Evolutionary conservation across 305 asterid species (phyloP).

Genomic region (Rubia peregrina): DNA sequence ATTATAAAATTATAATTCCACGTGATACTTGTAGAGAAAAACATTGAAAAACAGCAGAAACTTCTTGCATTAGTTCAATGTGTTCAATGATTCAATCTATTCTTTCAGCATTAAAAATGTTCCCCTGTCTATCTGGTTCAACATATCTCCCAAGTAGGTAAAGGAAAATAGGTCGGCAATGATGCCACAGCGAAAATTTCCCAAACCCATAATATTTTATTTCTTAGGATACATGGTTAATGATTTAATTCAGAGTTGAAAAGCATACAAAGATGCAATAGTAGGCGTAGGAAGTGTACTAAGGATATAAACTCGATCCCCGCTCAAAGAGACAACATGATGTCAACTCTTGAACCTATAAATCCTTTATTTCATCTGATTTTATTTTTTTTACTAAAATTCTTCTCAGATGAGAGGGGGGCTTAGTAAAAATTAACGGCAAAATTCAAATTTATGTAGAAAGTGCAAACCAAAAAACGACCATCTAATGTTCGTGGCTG

Average conservation of each 20-base stretch:
- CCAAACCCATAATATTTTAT: not conserved
- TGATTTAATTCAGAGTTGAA: not conserved
- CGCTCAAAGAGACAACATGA: not conserved
- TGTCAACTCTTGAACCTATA: too few species aligned
- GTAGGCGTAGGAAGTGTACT: not conserved
- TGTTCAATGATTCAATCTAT: not conserved
- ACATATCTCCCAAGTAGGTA: not conserved
- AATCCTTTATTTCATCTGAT: too few species aligned
- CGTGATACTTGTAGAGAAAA: not conserved
- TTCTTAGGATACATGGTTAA: not conserved
- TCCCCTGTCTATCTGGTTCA: not conserved
- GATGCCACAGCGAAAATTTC: not conserved
- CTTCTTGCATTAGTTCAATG: not conserved
- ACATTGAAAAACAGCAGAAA: not conserved
- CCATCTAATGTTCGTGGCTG: constrained; percentile 15
- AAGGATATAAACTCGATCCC: not conserved
- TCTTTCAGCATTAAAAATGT: not conserved
- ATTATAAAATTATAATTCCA: not conserved
- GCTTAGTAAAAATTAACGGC: too few species aligned
- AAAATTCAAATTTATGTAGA: constrained; percentile 7
- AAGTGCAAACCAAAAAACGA: constrained; percentile 10
- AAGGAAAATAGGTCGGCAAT: not conserved
- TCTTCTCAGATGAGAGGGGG: not conserved
- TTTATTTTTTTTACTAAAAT: too few species aligned
- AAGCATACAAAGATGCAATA: not conserved